Evolutionary conservation across 2,329 filamentous ascomycete species (phyloP), one percentile per base, ranked within the genome.

Genomic region (Botrytis porri): DNA sequence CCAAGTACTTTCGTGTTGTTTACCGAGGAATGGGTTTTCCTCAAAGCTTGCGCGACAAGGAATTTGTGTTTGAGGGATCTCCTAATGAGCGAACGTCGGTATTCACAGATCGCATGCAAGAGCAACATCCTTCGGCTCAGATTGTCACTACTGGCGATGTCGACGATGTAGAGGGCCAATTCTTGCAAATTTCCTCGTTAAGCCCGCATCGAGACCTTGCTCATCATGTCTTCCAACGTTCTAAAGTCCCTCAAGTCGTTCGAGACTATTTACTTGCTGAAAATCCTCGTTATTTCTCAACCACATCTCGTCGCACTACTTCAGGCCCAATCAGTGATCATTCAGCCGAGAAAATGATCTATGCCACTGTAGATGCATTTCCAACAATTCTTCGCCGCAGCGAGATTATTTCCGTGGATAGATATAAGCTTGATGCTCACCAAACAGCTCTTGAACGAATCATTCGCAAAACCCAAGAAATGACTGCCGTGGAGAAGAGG

Each of bases 21-120:
- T 98, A 96, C 84, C 93, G 91, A 79, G 95, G 95, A 8, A 88
- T 97, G 71, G 95, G 95, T 1, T 98, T 98, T 82, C 93, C 95
- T 1, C 80, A 89, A 2, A 92, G 87, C 66, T 82, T 98, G 35
- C 88, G 94, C 69, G 94, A 98, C 82, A 97, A 97, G 83, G 91
- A 95, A 74, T 98, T 94, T 81, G 91, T 98, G 72, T 97, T 97
- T 78, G 94, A 98, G 82, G 94, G 93, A 0, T 88, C 90, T 2
- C 87, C 92, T 0, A 89, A 86, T 10, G 95, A 98, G 82, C 89
- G 92, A 35, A 89, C 93, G 59, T 89, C 90, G 1, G 90, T 90
- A 7, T 98, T 98, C 78, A 93, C 93, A 1, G 95, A 98, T 80
- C 92, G 93, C 67, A 93, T 98, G 88, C 95, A 97, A 80, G 92